Evolutionary conservation across 169 alveolate species (phyloP).

Genomic region (Plasmodium blacklocki): DNA sequence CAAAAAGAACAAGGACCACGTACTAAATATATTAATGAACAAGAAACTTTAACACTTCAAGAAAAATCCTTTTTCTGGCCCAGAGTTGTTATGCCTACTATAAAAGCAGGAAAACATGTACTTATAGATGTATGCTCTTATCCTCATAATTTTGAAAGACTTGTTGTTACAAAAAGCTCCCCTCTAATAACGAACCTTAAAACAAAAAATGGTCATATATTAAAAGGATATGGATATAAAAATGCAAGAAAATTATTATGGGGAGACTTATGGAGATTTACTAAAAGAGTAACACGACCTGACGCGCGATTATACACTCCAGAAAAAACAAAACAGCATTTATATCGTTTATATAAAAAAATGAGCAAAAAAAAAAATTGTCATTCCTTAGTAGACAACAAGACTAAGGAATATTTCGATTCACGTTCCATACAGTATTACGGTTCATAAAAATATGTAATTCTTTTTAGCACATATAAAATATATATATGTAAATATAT

Average conservation of each 20-base stretch:
- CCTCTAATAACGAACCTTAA: conserved; percentile 84
- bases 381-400: not conserved
- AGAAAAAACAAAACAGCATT: conserved; percentile 76
- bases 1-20: conserved; percentile 86
- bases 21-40: conserved; percentile 70
- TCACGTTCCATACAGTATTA: conserved; percentile 43
- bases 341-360: conserved; percentile 80
- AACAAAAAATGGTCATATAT: conserved; percentile 50
- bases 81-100: conserved; percentile 87
- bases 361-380: conserved; percentile 60
- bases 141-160: conserved; percentile 85
- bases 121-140: conserved; percentile 88
- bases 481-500: too few species aligned
- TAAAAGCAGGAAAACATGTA: conserved; percentile 89
- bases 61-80: conserved; percentile 93
- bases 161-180: conserved; percentile 85
- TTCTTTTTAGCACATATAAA: too few species aligned
- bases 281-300: conserved; percentile 87
- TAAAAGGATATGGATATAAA: conserved; percentile 74
- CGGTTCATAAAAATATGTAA: conserved; percentile 31
- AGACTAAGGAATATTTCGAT: conserved; percentile 15
- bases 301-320: conserved; percentile 90
- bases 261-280: conserved; percentile 94
- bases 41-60: conserved; percentile 78
- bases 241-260: conserved; percentile 88